These are phyloP conservation scores for Peniophora sp. DNA, from an alignment of 1,284 basidiomycete species.

Conservation along the genomic window DNA sequence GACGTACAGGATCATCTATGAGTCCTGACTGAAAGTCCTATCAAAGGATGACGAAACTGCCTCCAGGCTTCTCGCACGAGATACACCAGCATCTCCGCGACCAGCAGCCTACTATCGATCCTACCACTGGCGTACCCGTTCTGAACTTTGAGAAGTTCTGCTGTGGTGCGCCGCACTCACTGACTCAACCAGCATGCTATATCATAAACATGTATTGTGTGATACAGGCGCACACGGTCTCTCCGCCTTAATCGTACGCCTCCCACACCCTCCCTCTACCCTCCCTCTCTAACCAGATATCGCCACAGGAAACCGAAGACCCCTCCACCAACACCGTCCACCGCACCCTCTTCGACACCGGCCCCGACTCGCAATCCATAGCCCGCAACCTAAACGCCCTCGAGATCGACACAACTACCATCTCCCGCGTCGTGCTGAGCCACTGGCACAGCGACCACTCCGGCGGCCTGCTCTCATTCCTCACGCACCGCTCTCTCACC, in stretches of 20 bases:
- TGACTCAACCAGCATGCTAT: neutral
- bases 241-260: conserved; percentile 62
- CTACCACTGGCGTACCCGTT: conserved; percentile 52
- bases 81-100: conserved; percentile 52
- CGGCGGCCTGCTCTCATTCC: conserved; percentile 59
- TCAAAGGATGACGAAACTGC: conserved; percentile 66
- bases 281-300: neutral
- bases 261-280: neutral
- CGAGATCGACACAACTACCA: conserved; percentile 40
- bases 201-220: neutral
- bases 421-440: conserved; percentile 63
- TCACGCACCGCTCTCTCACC: conserved; percentile 31
- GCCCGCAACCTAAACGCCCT: conserved; percentile 62
- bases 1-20: no score
- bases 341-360: conserved; percentile 71
- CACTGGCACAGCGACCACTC: conserved; percentile 86
- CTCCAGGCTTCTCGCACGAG: conserved; percentile 72
- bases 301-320: conserved; percentile 43
- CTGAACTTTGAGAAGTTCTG: conserved; percentile 71
- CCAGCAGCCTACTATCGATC: conserved; percentile 40
- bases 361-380: conserved; percentile 67
- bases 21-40: neutral
- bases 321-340: conserved; percentile 33
- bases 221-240: conserved; percentile 77
- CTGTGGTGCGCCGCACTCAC: conserved; percentile 43